These are phyloP conservation scores for Mortierella sp. DNA, from an alignment of 371 early-diverging fungal genomes.

Conservation along the genomic window DNA sequence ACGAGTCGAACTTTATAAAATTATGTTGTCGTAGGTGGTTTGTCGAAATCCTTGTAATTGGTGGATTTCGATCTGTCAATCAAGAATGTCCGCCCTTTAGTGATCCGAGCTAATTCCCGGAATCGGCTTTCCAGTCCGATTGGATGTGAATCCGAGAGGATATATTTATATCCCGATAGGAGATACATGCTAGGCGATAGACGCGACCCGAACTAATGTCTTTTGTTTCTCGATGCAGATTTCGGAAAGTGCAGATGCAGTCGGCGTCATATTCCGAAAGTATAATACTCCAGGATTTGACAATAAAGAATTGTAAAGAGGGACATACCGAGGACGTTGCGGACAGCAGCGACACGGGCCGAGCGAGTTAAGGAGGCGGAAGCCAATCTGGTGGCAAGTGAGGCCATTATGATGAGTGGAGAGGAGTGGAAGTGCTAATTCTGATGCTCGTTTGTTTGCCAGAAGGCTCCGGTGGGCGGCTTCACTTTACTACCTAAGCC, in stretches of 20 bases:
- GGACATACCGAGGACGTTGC: conserved; percentile 55
- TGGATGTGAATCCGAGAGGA: not conserved
- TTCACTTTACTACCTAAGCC: not conserved
- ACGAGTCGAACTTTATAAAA: not conserved
- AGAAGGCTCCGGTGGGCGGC: not conserved
- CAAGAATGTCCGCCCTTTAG: too few species aligned
- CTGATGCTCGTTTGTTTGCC: conserved; percentile 5
- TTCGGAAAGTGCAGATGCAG: not conserved
- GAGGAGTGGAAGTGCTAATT: conserved; percentile 15
- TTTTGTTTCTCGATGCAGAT: not conserved
- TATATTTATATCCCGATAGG: not conserved
- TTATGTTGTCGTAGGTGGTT: not conserved
- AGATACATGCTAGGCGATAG: not conserved
- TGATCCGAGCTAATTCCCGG: conserved; percentile 11
- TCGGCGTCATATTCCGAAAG: conserved; percentile 6
- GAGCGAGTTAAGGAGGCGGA: conserved; percentile 46
- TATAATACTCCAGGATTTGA: not conserved
- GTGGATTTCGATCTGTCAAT: too few species aligned
- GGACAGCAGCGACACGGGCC: conserved; percentile 45
- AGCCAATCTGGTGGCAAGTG: conserved; percentile 49
- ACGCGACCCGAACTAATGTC: conserved; percentile 6
- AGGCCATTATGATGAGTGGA: conserved; percentile 31
- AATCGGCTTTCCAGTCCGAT: not conserved
- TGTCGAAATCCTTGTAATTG: not conserved
- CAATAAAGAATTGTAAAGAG: not conserved